A percentile compares a stretch with the other conserved stretches of the same genome.
These are phyloP conservation scores for Platanthera zijinensis DNA, from an alignment of 106 monocot genomes.

Conservation along the genomic window DNA sequence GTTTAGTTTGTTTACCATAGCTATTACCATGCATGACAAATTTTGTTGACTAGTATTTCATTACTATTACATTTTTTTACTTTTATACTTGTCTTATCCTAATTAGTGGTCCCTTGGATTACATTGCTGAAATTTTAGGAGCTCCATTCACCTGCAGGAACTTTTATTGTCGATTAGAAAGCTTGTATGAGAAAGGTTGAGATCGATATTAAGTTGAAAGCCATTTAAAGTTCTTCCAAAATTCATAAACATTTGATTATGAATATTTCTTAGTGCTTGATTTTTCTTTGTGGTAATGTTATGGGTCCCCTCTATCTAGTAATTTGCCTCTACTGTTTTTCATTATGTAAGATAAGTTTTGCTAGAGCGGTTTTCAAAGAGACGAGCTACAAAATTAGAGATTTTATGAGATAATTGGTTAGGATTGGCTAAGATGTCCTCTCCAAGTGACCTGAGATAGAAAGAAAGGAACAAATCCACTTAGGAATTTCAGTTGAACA, in stretches of 20 bases:
- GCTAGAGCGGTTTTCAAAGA: no score
- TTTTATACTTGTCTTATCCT: background rate
- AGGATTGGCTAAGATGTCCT: no score
- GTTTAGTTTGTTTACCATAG: background rate
- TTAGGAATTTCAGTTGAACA: no score
- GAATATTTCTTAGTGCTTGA: no score
- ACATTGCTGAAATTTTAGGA: background rate
- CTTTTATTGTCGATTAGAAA: background rate
- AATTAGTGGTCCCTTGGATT: background rate
- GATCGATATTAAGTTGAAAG: background rate
- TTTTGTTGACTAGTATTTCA: background rate
- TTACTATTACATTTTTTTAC: background rate
- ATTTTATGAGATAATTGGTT: no score
- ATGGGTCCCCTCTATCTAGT: no score
- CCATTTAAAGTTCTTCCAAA: background rate
- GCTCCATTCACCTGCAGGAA: background rate
- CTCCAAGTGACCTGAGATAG: no score
- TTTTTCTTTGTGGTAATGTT: no score
- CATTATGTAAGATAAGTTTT: no score
- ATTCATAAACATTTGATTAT: background rate
- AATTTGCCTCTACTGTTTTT: no score
- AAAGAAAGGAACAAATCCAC: no score
- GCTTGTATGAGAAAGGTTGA: background rate
- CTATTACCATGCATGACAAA: background rate
- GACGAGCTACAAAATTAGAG: no score